Evolutionary conservation across 495 filamentous ascomycete species (phyloP), one percentile per base, ranked within the genome.

Genomic region (Aspergillus bertholletiae): DNA sequence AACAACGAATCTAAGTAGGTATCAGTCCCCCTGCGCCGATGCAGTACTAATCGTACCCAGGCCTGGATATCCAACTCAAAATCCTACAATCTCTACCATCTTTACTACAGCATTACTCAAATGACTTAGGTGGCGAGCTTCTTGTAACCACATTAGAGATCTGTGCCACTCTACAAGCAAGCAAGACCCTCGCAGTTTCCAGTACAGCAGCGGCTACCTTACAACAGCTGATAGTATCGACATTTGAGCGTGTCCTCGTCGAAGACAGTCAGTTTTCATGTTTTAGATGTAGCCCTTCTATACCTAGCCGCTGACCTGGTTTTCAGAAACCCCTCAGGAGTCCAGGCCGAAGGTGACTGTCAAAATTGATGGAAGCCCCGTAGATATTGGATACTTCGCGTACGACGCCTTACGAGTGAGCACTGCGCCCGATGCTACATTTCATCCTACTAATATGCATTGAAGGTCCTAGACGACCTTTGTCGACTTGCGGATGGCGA

Each of bases 71-170:
- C 2, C 94, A 98, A 62, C 81, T 98, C 47, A 98, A 97, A 71
- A 95, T 97, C 26, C 76, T 98, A 17, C 94, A 98, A 66, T 89
- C 92, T 0, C 74, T 98, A 27, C 94, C 95, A n/a, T 88, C 91
- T 1, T 65, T 98, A 34, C 73, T 97, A 7, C 92, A 97, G 58
- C 94, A 94, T 66, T 97, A 97, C 73, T 85, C 89, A 0, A 80
- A 81, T 52, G 87, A 92, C 40, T 70, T 98, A 24, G 84, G 84
- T 48, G 90, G 88, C 3, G 87, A 92, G 47, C 78, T 96, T 15
- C 78, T 97, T 34, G 87, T 86, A 28, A 88, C 81, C 23, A 84
- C 88, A 3, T 76, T 98, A 58, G 88, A 95, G 64, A 88, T 96
- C 68, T 97, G 94, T 69, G 92, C 91, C 32, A 87, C 88, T 45